phyloP scores from a whole-genome alignment of 2,329 filamentous ascomycete species.

The Aspergillus proliferans region DNA sequence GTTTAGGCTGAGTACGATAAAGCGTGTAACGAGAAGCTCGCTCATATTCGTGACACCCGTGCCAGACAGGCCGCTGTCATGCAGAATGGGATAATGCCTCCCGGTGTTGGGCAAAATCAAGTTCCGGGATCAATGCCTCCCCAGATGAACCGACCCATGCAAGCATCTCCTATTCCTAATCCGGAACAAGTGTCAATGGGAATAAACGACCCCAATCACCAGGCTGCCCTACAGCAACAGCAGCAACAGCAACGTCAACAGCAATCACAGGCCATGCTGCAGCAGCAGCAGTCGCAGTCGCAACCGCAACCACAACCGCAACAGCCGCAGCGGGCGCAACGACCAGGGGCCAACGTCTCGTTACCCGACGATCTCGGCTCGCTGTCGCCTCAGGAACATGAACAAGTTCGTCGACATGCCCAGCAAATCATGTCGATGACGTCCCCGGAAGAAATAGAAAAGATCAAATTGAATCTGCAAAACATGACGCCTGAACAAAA shows the following conservation, averaged over 20 bases:
- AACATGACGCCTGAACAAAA: slow-evolving; percentile 44
- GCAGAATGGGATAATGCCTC: slow-evolving; percentile 34
- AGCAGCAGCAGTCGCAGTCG: slow-evolving; percentile 14
- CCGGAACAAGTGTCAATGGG: slow-evolving; percentile 34
- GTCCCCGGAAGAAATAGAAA: slow-evolving; percentile 40
- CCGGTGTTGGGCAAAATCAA: slow-evolving; percentile 33
- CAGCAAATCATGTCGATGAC: slow-evolving; percentile 43
- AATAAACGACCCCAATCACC: slow-evolving; percentile 28
- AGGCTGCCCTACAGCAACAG: slow-evolving; percentile 26
- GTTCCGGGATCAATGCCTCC: slow-evolving; percentile 42
- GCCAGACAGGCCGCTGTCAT: slow-evolving; percentile 37
- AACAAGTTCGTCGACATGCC: slow-evolving; percentile 42
- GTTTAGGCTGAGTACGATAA: slow-evolving; percentile 38
- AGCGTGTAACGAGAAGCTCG: slow-evolving; percentile 39
- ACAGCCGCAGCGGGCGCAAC: slow-evolving; percentile 28
- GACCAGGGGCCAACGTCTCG: slow-evolving; percentile 19
- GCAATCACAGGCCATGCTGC: slow-evolving; percentile 17
- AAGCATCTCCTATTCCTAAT: slow-evolving; percentile 42
- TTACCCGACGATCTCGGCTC: slow-evolving; percentile 29
- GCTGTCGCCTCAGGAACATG: slow-evolving; percentile 36
- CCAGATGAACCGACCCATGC: slow-evolving; percentile 47
- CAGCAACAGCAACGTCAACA: slow-evolving; percentile 11
- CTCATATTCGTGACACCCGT: slow-evolving; percentile 40
- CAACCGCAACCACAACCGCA: slow-evolving; percentile 16
- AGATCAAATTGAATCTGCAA: slow-evolving; percentile 42